Conservation (phyloP, 176 grass and related monocot species). For the Eleusine coracana region DNA sequence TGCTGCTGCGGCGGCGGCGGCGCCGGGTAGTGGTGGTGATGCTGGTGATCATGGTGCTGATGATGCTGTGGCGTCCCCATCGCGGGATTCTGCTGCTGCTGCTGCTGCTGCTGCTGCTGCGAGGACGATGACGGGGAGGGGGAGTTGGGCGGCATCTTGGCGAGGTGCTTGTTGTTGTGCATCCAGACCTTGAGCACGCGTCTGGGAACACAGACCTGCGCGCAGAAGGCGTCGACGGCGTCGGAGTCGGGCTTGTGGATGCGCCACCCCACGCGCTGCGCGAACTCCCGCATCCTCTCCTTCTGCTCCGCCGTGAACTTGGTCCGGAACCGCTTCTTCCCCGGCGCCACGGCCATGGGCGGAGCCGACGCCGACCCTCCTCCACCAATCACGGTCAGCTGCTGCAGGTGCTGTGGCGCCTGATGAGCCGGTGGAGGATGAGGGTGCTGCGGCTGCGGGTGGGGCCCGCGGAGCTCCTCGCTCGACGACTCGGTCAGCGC, state of each 20-base stretch:
- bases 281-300: conserved; percentile 81
- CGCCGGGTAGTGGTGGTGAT: background rate
- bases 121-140: background rate
- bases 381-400: background rate
- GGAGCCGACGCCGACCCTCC: conserved; percentile 44
- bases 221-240: conserved; percentile 72
- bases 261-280: conserved; percentile 80
- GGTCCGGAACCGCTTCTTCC: conserved; percentile 78
- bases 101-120: background rate
- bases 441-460: background rate
- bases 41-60: background rate
- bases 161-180: conserved; percentile 96
- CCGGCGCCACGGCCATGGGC: conserved; percentile 45
- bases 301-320: conserved; percentile 95
- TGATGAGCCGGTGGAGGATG: background rate
- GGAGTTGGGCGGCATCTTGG: conserved; percentile 33
- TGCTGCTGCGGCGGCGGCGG: conserved; percentile 21
- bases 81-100: too few species aligned
- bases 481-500: conserved; percentile 45
- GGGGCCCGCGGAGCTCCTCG: conserved; percentile 56
- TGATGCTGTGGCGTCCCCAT: background rate
- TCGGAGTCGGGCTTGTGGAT: conserved; percentile 74
- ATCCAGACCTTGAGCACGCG: conserved; percentile 99
- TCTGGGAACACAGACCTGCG: conserved; percentile 64
- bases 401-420: background rate